Evolutionary conservation across 768 basidiomycete genomes (phyloP).

Genomic region (Leccinellum luteum): DNA sequence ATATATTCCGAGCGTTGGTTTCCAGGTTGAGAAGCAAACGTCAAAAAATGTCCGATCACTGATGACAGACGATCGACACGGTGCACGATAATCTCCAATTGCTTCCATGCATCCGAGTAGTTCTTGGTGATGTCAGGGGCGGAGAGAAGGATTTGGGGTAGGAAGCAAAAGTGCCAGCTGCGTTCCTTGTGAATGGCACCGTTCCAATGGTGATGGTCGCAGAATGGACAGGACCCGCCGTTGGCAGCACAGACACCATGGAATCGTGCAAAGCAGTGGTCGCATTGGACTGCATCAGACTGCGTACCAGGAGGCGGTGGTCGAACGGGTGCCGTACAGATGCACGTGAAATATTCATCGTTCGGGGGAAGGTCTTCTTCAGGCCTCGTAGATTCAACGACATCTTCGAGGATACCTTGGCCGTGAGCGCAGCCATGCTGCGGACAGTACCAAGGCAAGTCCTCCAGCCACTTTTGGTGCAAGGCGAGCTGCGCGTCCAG

Average conservation of each 20-base stretch:
- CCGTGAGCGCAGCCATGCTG: conserved; percentile 66
- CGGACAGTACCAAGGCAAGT: conserved; percentile 76
- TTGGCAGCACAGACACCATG: conserved; percentile 83
- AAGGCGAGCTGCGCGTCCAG: conserved; percentile 63
- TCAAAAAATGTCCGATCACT: conserved; percentile 77
- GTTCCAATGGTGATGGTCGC: conserved; percentile 90
- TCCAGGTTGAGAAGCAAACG: conserved; percentile 62
- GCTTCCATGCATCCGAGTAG: conserved; percentile 78
- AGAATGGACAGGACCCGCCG: conserved; percentile 91
- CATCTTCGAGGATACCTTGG: conserved; percentile 66
- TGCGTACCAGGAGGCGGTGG: conserved; percentile 72
- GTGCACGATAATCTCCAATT: conserved; percentile 77
- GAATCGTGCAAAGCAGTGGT: conserved; percentile 85
- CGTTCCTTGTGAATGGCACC: conserved; percentile 80
- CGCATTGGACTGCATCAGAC: conserved; percentile 88
- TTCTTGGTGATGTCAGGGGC: conserved; percentile 80
- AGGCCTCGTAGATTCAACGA: conserved; percentile 67
- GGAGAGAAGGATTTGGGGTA: conserved; percentile 63
- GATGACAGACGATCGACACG: conserved; percentile 72
- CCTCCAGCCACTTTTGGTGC: conserved; percentile 71
- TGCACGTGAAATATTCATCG: conserved; percentile 84
- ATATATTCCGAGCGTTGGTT: conserved; percentile 79
- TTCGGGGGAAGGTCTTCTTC: conserved; percentile 77
- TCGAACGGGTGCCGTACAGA: conserved; percentile 71
- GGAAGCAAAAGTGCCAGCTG: conserved; percentile 79